Evolutionary conservation across 2,329 filamentous ascomycete species (phyloP).

Genomic region (Colletotrichum eleusines): DNA sequence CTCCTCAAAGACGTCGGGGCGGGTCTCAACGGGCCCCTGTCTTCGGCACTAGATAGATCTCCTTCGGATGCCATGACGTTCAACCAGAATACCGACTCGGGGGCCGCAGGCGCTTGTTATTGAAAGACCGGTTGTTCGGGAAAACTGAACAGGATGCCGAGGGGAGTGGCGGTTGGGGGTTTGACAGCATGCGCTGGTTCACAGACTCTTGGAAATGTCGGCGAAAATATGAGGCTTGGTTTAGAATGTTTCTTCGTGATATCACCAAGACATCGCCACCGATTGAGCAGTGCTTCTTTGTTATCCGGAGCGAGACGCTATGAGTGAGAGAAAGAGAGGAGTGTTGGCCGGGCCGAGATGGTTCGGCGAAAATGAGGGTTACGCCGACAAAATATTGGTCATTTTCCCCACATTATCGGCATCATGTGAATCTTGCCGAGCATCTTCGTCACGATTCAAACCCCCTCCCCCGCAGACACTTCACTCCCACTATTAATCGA

Average conservation of each 20-base stretch:
- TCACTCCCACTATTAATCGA: background rate
- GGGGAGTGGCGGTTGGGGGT: background rate
- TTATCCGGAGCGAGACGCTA: background rate
- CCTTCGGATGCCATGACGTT: slow-evolving; percentile 30
- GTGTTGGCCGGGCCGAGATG: background rate
- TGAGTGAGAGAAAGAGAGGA: background rate
- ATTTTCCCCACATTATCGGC: slow-evolving; percentile 19
- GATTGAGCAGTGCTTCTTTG: slow-evolving; percentile 7
- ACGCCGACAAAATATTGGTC: background rate
- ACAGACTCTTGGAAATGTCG: background rate
- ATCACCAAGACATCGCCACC: background rate
- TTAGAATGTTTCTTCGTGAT: too few relatives aligned
- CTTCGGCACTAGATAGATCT: slow-evolving; percentile 29
- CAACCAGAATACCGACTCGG: slow-evolving; percentile 8
- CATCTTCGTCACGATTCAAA: background rate
- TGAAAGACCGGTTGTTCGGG: slow-evolving; percentile 16
- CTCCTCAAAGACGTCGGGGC: background rate
- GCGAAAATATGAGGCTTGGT: background rate
- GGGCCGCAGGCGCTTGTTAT: slow-evolving; percentile 2
- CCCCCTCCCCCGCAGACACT: slow-evolving; percentile 25
- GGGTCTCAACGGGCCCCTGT: slow-evolving; percentile 1
- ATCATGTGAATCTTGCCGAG: slow-evolving; percentile 3
- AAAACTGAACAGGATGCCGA: slow-evolving; percentile 17
- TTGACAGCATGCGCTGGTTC: background rate
- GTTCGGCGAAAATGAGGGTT: slow-evolving; percentile 7